These are phyloP conservation scores for Verbena officinalis DNA, from an alignment of 257 asterid species.

Conservation along the genomic window DNA sequence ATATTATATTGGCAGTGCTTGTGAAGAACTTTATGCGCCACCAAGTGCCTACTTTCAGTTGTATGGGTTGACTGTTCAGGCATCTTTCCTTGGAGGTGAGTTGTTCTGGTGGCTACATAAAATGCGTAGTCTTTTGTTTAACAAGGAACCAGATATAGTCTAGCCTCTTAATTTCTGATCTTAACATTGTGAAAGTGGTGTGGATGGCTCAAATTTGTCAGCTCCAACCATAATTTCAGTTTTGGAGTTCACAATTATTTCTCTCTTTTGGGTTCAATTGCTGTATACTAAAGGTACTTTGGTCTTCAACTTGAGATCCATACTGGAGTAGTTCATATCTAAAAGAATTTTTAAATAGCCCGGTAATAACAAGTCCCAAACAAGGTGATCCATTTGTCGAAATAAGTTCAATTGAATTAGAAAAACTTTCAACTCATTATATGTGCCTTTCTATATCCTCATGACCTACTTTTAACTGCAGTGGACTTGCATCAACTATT, in stretches of 20 bases:
- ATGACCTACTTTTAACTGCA: slow-evolving; percentile 29
- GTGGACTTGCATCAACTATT: slow-evolving; percentile 31
- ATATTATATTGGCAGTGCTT: slow-evolving; percentile 87
- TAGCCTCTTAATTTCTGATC: slow-evolving; percentile 22
- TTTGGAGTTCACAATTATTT: background rate
- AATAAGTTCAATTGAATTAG: background rate
- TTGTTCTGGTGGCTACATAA: slow-evolving; percentile 26
- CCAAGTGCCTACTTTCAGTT: slow-evolving; percentile 94
- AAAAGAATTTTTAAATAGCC: slow-evolving; percentile 4
- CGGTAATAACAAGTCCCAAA: background rate
- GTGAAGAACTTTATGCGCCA: slow-evolving; percentile 94
- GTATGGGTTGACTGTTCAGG: slow-evolving; percentile 90
- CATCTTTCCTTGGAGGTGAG: slow-evolving; percentile 95
- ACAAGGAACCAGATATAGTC: slow-evolving; percentile 8
- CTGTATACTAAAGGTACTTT: background rate
- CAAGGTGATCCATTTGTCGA: background rate
- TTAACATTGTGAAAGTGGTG: slow-evolving; percentile 17
- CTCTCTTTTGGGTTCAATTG: background rate
- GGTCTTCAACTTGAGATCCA: background rate
- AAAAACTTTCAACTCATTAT: slow-evolving; percentile 11
- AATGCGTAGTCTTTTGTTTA: slow-evolving; percentile 8
- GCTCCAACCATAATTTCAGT: background rate
- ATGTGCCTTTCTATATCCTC: slow-evolving; percentile 22
- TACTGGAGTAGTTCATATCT: slow-evolving; percentile 1
- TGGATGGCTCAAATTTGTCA: background rate